phyloP scores from a whole-genome alignment of 202 grass and related monocot species.

The Setaria viridis region DNA sequence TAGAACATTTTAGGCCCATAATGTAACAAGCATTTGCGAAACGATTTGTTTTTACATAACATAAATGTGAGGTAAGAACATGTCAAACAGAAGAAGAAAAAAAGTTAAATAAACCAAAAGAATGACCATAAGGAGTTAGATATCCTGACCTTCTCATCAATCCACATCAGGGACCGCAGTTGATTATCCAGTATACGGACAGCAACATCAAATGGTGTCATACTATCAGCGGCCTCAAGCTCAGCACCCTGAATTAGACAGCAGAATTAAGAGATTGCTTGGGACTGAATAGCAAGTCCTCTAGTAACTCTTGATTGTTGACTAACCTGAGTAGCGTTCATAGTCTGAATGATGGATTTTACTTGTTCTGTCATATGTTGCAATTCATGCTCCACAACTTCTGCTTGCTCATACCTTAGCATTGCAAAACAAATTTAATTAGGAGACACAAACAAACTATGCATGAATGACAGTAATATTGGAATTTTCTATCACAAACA shows the following conservation, averaged over 20 bases:
- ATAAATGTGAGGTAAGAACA: background rate
- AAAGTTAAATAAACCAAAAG: conserved; percentile 21
- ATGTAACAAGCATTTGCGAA: conserved; percentile 13
- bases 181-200: conserved; percentile 97
- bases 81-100: conserved; percentile 2
- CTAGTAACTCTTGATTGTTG: conserved; percentile 18
- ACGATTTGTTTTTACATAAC: background rate
- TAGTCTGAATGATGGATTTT: conserved; percentile 93
- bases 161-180: conserved; percentile 94
- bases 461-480: background rate
- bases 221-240: conserved; percentile 69
- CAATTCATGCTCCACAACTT: conserved; percentile 87
- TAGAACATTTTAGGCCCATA: background rate
- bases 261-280: conserved; percentile 29
- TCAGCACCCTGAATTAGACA: conserved; percentile 70
- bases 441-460: background rate
- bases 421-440: conserved; percentile 42
- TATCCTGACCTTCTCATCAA: conserved; percentile 87
- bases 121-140: background rate
- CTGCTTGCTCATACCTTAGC: conserved; percentile 84
- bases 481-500: background rate
- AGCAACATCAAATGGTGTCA: conserved; percentile 96
- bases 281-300: conserved; percentile 3
- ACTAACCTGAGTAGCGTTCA: conserved; percentile 86
- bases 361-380: conserved; percentile 98